These are phyloP conservation scores for Elaeis guineensis DNA, from an alignment of 176 grass and related monocot genomes.

Conservation along the genomic window DNA sequence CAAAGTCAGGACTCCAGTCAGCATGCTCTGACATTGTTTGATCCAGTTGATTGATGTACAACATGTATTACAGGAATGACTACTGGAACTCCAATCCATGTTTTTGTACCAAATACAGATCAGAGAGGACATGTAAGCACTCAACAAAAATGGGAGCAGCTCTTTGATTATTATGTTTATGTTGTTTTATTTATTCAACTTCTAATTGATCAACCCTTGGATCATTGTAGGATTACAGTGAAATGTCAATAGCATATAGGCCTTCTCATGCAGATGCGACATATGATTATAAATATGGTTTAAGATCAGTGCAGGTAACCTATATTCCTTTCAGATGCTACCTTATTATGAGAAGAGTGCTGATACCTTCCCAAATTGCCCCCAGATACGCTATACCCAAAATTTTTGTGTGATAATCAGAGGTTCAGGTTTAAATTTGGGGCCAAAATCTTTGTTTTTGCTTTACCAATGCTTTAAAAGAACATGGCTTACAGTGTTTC, in stretches of 20 bases:
- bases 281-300: slow-evolving; percentile 94
- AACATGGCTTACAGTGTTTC: too few species aligned
- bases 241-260: slow-evolving; percentile 88
- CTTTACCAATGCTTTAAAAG: too few species aligned
- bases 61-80: slow-evolving; percentile 49
- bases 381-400: too few species aligned
- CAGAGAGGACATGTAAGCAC: slow-evolving; percentile 90
- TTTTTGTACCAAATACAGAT: slow-evolving; percentile 91
- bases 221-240: slow-evolving; percentile 74
- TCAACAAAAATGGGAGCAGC: too few species aligned
- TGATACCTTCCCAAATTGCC: too few species aligned
- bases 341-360: too few species aligned
- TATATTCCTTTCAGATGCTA: not conserved
- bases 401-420: too few species aligned
- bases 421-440: too few species aligned
- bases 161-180: not conserved
- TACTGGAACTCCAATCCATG: slow-evolving; percentile 77
- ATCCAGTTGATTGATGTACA: too few species aligned
- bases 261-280: slow-evolving; percentile 94
- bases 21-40: slow-evolving; percentile 4
- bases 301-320: slow-evolving; percentile 80
- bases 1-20: not conserved
- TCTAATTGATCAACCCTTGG: not conserved
- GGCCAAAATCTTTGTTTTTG: too few species aligned
- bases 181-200: not conserved